Base-by-base conservation (phyloP, 306 rosid genomes). In the Quillaja saponaria region DNA sequence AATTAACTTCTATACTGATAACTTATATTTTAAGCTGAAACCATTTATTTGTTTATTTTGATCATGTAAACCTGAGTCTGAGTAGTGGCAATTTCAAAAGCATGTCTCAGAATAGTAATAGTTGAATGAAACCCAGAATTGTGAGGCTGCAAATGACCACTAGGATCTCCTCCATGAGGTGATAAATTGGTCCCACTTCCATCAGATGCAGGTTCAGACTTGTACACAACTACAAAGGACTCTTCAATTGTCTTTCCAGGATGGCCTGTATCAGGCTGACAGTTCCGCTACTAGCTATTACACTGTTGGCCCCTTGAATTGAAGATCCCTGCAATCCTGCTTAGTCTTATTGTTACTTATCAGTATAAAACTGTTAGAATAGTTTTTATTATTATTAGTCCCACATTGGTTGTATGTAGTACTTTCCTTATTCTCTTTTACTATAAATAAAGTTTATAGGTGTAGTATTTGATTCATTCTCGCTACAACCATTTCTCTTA, bases 251-350 rank as follows among this genome's bases (percentile, higher is more conserved):
- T 77, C 75, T 89, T 89, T 57, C 94, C 92, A 17, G 88, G 66
- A 53, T 76, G 96, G 47, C 81, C 73, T 13, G 80, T 21, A 72
- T 80, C 91, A 10, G 70, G 73, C 54, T 67, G 81, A 60, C 64
- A 38, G 61, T 67, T 20, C 74, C 87, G 7, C 76, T 67, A 34
- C 79, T 84, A 45, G 89, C 82, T 63, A 85, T 58, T 67, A 89
- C 90, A 61, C 94, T 89, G 73, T 39, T 92, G 25, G 90, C 87
- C 66, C 90, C 96, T 42, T 86, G 84, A 63, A 79, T 81, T 17
- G 85, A 87, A 52, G 89, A 86, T 48, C 88, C 95, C 74, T 92
- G 98, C 88, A 83, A 82, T 64, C 94, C 99, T 92, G 77, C 65
- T 66, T 16, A 11, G 69, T 55, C 67, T 19, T 67, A 81, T 68